These are phyloP conservation scores for Aspergillus novoparasiticus DNA, from an alignment of 2,329 filamentous ascomycete species.

Conservation along the genomic window DNA sequence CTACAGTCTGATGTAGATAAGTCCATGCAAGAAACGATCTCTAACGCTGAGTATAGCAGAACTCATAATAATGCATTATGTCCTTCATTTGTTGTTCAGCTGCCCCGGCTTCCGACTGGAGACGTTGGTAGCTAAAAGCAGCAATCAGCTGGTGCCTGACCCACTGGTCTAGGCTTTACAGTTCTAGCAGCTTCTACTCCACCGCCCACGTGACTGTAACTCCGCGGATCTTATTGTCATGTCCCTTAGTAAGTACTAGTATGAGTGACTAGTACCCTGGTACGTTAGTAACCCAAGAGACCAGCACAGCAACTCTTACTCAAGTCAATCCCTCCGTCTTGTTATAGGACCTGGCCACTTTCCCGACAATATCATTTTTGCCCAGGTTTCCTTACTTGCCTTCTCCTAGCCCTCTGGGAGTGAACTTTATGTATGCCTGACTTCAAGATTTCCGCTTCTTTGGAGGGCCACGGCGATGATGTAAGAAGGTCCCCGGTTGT, in stretches of 20 bases:
- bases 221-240: conserved; percentile 26
- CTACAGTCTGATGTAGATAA: too few relatives aligned
- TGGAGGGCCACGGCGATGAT: conserved; percentile 90
- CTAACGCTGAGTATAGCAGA: too few relatives aligned
- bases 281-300: conserved; percentile 2
- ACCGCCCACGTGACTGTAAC: conserved; percentile 38
- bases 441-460: conserved; percentile 90
- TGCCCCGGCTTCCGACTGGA: neutral
- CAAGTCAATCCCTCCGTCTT: neutral
- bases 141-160: neutral
- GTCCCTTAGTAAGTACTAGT: conserved; percentile 6
- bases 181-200: conserved; percentile 29
- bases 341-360: neutral
- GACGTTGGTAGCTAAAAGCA: neutral
- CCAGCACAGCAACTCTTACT: conserved; percentile 7
- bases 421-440: conserved; percentile 63
- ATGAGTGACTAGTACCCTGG: conserved; percentile 2
- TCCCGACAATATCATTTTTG: neutral
- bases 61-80: too few relatives aligned
- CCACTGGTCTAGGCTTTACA: conserved; percentile 15
- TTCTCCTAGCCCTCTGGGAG: conserved; percentile 4
- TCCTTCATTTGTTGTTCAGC: too few relatives aligned
- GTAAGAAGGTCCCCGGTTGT: conserved; percentile 57
- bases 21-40: too few relatives aligned
- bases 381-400: neutral